Evolutionary conservation across 805 yeast genomes (phyloP), one percentile per base, ranked within the genome.

Genomic region (Myxozyma nipponensis): DNA sequence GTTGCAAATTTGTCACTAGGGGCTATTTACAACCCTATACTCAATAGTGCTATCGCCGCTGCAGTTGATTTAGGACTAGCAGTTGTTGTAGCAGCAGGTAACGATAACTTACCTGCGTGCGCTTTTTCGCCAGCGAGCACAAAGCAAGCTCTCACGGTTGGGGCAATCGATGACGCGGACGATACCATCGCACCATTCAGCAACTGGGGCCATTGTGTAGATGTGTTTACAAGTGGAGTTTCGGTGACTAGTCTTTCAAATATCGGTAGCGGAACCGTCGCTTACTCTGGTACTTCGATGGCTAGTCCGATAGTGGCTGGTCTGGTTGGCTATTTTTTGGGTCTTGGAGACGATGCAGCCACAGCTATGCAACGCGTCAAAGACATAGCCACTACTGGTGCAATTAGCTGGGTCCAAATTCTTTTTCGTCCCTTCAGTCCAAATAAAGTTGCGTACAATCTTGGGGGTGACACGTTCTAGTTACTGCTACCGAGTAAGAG

Each of bases 261-360:
- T 44, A 42, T 43, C 30, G 59, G 64, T 39, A 62, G 65, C 42
- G 57, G 60, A 24, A 55, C 66, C 15, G 54, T 46, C 22, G 40
- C 49, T 15, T 52, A 43, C 36, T 85, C 63, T 9, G 98, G 98
- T 71, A 91, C 97, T 9, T 91, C 98, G 15, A 91, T 91, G 98
- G 96, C 98, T 21, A 85, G 97, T 35, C 98, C 98, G 41, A 96
- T 89, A 66, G 90, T 90, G 61, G 83, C 89, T 53, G 98, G 98
- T 62, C 76, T 91, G 68, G 80, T 89, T 64, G 79, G 96, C 6
- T 91, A 91, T 77, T 91, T 80, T 72, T 56, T 67, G 61, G 67
- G 67, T 7, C 44, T 49, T n/a, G 70, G 70, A 1, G 63, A 62
- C 38, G 37, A 55, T 15, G 51, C 48, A 6, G 56, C 50, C 5